Conservation (phyloP, 257 asterid species). For the Solanum pimpinellifolium region DNA sequence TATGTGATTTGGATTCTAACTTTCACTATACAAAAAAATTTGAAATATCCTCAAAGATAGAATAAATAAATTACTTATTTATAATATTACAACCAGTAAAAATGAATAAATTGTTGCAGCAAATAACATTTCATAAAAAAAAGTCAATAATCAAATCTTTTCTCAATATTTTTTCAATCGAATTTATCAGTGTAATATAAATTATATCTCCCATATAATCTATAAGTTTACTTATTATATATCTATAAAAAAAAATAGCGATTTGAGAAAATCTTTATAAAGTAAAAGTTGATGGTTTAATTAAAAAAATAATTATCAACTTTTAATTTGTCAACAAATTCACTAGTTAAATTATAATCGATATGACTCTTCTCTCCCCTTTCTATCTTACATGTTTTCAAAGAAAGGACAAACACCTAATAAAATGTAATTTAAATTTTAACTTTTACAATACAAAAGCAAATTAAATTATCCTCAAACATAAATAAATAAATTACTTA, state of each 20-base stretch:
- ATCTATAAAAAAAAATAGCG: neutral
- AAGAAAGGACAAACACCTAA: too few relatives aligned
- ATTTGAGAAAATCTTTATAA: neutral
- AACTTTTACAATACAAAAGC: too few relatives aligned
- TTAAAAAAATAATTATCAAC: too few relatives aligned
- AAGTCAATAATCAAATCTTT: neutral
- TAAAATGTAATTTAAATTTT: too few relatives aligned
- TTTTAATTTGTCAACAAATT: too few relatives aligned
- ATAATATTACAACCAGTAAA: neutral
- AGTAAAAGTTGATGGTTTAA: neutral
- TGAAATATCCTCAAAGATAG: neutral
- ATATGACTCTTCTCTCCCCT: too few relatives aligned
- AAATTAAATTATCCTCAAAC: too few relatives aligned
- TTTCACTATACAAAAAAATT: neutral
- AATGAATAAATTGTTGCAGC: neutral
- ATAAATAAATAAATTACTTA: too few relatives aligned
- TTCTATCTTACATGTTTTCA: too few relatives aligned
- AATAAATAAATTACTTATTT: neutral
- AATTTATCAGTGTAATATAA: neutral
- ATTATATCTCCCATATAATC: neutral
- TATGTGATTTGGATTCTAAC: neutral
- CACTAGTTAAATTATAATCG: too few relatives aligned
- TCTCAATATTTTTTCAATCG: neutral
- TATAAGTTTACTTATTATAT: neutral
- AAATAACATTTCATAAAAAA: neutral